Percentiles rank a stretch among this genome's conserved stretches.
These are phyloP conservation scores for Penicillium freii DNA, from an alignment of 2,329 filamentous ascomycete species.

Conservation along the genomic window DNA sequence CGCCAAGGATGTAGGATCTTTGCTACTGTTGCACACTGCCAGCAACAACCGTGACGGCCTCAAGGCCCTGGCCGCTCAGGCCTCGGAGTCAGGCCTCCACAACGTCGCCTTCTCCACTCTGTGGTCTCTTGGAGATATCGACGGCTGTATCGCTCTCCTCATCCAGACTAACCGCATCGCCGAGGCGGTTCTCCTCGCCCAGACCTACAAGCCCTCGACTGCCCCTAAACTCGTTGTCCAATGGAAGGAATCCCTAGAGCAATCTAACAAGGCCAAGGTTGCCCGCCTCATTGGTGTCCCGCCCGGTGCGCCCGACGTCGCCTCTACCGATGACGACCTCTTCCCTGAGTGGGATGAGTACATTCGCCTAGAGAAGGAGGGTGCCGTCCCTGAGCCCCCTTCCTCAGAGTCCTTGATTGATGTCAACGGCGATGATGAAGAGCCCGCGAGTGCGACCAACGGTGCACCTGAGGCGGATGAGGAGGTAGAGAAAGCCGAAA, in stretches of 20 bases:
- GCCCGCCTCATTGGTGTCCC: slow-evolving; percentile 80
- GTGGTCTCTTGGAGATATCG: slow-evolving; percentile 82
- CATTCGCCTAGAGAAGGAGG: slow-evolving; percentile 74
- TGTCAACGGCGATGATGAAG: slow-evolving; percentile 35
- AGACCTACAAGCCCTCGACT: slow-evolving; percentile 89
- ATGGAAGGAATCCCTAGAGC: slow-evolving; percentile 85
- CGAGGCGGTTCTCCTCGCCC: slow-evolving; percentile 86
- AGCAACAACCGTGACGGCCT: slow-evolving; percentile 77
- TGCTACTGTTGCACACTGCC: slow-evolving; percentile 84
- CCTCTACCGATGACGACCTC: slow-evolving; percentile 66
- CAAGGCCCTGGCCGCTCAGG: slow-evolving; percentile 67
- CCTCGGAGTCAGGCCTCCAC: slow-evolving; percentile 73
- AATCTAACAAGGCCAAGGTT: slow-evolving; percentile 80
- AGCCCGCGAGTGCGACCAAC: slow-evolving; percentile 34
- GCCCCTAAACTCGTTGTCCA: slow-evolving; percentile 64
- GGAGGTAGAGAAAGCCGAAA: slow-evolving; percentile 22
- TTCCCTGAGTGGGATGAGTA: slow-evolving; percentile 98
- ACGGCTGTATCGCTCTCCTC: slow-evolving; percentile 77
- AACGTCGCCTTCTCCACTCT: slow-evolving; percentile 90
- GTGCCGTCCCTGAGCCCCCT: slow-evolving; percentile 47
- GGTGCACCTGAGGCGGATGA: slow-evolving; percentile 33
- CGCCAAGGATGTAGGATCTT: slow-evolving; percentile 83
- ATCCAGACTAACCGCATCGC: slow-evolving; percentile 73
- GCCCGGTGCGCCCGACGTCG: slow-evolving; percentile 61
- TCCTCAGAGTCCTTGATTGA: slow-evolving; percentile 44